Conservation (phyloP, 2,329 filamentous ascomycete species). For the Epichloe amarillans region DNA sequence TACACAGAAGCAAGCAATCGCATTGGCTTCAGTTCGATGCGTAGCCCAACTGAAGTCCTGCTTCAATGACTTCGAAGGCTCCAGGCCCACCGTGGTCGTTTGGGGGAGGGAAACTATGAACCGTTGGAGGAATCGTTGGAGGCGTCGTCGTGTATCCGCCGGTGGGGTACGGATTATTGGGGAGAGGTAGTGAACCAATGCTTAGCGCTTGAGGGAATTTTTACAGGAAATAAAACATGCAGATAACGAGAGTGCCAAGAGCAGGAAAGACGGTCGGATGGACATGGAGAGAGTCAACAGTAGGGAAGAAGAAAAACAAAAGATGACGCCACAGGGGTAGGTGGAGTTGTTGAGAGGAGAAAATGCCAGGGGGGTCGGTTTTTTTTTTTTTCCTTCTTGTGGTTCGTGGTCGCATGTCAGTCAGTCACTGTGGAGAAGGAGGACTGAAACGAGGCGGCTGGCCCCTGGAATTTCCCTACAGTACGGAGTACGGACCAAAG, state of each 20-base stretch:
- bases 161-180: background rate
- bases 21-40: background rate
- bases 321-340: slow-evolving; percentile 5
- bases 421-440: slow-evolving; percentile 2
- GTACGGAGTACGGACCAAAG: too few species aligned
- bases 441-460: slow-evolving; percentile 2
- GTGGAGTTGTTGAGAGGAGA: background rate
- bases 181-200: background rate
- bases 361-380: background rate
- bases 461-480: background rate
- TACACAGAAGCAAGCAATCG: background rate
- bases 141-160: slow-evolving; percentile 2
- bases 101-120: background rate
- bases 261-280: background rate
- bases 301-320: background rate
- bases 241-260: slow-evolving; percentile 1
- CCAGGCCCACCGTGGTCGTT: background rate
- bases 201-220: background rate
- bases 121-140: background rate
- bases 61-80: slow-evolving; percentile 1
- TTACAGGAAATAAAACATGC: background rate
- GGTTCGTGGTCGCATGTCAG: background rate
- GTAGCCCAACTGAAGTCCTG: slow-evolving; percentile 4
- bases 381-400: background rate
- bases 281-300: background rate